These are phyloP conservation scores for Lindgomyces ingoldianus DNA, from an alignment of 495 filamentous ascomycete genomes.

Conservation along the genomic window DNA sequence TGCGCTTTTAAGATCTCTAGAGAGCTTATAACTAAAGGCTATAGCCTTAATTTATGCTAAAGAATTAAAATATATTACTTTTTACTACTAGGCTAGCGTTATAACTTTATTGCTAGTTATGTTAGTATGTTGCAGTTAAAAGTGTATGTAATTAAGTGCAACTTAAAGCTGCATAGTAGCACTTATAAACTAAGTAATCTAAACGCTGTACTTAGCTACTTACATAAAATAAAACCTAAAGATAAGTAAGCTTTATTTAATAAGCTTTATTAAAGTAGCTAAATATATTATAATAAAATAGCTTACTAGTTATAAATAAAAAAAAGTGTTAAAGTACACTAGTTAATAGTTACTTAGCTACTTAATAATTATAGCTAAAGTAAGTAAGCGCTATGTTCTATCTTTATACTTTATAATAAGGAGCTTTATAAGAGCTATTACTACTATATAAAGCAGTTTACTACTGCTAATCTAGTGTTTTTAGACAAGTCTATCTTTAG, in stretches of 20 bases:
- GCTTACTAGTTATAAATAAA: background rate
- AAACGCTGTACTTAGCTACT: background rate
- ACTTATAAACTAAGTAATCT: background rate
- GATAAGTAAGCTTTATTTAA: background rate
- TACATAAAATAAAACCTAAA: background rate
- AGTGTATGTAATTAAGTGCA: background rate
- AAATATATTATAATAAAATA: slow-evolving; percentile 2
- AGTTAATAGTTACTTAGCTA: background rate
- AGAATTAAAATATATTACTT: background rate
- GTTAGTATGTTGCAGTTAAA: background rate
- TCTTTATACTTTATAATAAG: background rate
- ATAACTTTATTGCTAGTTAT: background rate
- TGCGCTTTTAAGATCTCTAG: background rate
- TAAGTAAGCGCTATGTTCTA: background rate
- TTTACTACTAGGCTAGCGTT: background rate
- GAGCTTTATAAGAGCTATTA: background rate
- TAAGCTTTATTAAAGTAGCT: background rate
- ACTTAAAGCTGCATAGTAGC: background rate
- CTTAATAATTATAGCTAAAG: background rate
- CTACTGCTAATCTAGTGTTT: slow-evolving; percentile 5
- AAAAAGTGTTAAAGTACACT: background rate
- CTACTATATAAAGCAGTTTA: background rate
- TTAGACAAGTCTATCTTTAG: slow-evolving; percentile 5
- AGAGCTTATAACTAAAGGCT: background rate
- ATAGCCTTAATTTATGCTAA: background rate